A percentile compares a stretch with the other conserved stretches of the same genome.
Evolutionary conservation across 345 rosid genomes (phyloP).

Genomic region (Gossypium anomalum): DNA sequence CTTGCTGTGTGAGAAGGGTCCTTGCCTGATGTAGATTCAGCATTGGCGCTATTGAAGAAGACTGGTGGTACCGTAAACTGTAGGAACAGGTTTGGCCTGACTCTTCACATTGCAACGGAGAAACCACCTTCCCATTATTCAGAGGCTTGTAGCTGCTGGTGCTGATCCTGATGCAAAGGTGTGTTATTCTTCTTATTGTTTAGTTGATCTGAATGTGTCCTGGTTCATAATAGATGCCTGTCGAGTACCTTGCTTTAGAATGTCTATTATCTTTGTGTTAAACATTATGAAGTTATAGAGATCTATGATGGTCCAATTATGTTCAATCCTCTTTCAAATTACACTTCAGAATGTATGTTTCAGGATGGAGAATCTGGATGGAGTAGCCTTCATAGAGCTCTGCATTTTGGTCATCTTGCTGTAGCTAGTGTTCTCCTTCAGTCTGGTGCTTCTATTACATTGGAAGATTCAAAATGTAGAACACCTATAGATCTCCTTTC

Average conservation of each 20-base stretch:
- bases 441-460: conserved; percentile 60
- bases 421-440: conserved; percentile 82
- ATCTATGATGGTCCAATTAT: neutral
- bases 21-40: conserved; percentile 72
- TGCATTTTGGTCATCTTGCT: conserved; percentile 97
- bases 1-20: conserved; percentile 72
- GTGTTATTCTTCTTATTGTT: conserved; percentile 29
- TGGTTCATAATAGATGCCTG: neutral
- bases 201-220: conserved; percentile 8
- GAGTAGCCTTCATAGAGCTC: conserved; percentile 95
- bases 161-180: conserved; percentile 99
- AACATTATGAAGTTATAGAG: neutral
- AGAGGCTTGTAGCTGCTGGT: conserved; percentile 83
- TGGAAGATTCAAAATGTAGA: conserved; percentile 69
- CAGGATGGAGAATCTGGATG: conserved; percentile 99
- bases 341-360: conserved; percentile 15
- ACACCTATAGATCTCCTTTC: conserved; percentile 88
- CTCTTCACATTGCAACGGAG: conserved; percentile 95
- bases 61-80: conserved; percentile 67
- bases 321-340: neutral
- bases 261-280: neutral
- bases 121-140: conserved; percentile 80
- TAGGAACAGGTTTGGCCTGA: conserved; percentile 69
- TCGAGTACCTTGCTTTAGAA: neutral
- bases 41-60: conserved; percentile 63